Evolutionary conservation across 352 stramenopile species (phyloP), one percentile per base, ranked within the genome.

Genomic region (Phytopythium mirpurense): DNA sequence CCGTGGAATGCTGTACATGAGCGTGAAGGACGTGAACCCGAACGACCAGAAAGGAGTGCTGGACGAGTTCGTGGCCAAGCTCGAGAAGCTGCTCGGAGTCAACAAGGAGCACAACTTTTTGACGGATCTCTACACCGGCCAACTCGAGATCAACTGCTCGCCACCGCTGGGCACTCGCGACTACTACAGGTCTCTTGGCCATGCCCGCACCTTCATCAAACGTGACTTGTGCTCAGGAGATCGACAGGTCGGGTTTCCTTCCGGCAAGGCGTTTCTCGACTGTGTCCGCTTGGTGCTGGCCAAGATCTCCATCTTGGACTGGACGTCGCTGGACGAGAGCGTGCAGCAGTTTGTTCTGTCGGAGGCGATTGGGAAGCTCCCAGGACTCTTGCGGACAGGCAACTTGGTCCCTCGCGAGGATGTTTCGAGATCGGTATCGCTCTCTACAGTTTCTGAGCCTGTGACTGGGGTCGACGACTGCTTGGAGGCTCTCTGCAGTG

Each of bases 261-360:
- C 45, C 5, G 77, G 78, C 2, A 83, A 77, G 19, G 57, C 51
- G 6, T 91, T 91, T 52, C 60, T 88, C 34, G 74, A 93, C 34
- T 90, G 80, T 52, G 66, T 93, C 29, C 74, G 77, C 1, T 61
- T 91, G 34, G 66, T 91, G 32, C 52, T 93, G 0, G 74, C 80
- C 0, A 93, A 93, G 54, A 87, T 93, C 19, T 71, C 78, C 8
- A 88, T 91, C 50, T 46, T 93, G 23, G 80, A 91, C 40, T 93
- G 80, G 78, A 93, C 83, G 2, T 86, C 72, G 0, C 54, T 91
- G 6, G 83, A 93, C 47, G 72, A 88, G 54, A 78, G 69, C 15
- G 62, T 69, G 0, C 32, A 47, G 48, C 73, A 65, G 42, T 72
- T 88, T 29, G 72, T 86, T 40, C 41, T 90, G 10, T 61, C 69